Evolutionary conservation across 768 basidiomycete species (phyloP).

Genomic region (Boletus rubescentipes): DNA sequence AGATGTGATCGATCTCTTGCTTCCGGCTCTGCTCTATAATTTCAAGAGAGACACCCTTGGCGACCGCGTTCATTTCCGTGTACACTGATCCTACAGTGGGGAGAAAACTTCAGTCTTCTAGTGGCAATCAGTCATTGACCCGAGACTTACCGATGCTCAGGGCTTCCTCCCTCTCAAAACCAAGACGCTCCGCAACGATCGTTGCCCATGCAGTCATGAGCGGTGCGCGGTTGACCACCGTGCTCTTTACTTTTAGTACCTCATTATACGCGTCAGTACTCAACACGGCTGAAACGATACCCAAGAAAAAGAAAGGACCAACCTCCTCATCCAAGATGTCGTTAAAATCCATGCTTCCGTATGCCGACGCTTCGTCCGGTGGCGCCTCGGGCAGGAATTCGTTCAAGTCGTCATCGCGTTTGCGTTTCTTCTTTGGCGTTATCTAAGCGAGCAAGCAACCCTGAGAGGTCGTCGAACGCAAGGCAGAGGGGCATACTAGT

Average conservation of each 20-base stretch:
- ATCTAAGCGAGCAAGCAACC: constrained; percentile 30
- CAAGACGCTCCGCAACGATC: constrained; percentile 80
- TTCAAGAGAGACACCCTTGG: constrained; percentile 83
- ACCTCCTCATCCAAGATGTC: constrained; percentile 76
- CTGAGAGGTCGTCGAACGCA: not conserved
- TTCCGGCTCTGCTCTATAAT: constrained; percentile 60
- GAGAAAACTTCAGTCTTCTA: not conserved
- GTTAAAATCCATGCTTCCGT: constrained; percentile 65
- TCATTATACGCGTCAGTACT: constrained; percentile 28
- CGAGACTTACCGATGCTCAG: constrained; percentile 76
- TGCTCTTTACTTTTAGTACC: constrained; percentile 58
- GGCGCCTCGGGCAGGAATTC: constrained; percentile 56
- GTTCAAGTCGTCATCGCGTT: constrained; percentile 45
- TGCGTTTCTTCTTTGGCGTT: constrained; percentile 54
- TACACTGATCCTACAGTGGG: constrained; percentile 73
- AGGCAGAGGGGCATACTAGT: constrained; percentile 26
- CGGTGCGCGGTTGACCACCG: constrained; percentile 87
- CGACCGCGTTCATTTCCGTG: constrained; percentile 87
- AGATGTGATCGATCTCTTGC: constrained; percentile 52
- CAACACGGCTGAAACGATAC: not conserved
- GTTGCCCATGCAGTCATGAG: constrained; percentile 94
- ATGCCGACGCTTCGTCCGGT: constrained; percentile 46
- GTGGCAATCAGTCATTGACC: not conserved
- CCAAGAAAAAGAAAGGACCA: constrained; percentile 11
- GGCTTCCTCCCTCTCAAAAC: constrained; percentile 87